Evolutionary conservation across 345 rosid genomes (phyloP).

Genomic region (Boechera divaricarpa): DNA sequence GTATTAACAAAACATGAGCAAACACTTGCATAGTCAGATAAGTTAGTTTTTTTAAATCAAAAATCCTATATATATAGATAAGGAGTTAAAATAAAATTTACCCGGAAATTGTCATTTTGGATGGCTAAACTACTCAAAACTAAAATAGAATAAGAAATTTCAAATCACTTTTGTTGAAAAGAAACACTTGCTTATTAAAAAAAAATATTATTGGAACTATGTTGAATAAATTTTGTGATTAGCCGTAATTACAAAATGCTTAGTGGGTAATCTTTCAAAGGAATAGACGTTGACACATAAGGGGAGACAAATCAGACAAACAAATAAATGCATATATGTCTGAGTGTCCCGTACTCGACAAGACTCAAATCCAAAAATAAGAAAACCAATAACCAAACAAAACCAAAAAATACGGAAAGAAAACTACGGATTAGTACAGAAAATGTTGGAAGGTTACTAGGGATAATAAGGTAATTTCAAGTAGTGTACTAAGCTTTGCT

Average conservation of each 20-base stretch:
- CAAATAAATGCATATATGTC: slow-evolving; percentile 37
- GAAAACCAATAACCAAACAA: slow-evolving; percentile 4
- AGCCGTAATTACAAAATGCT: background rate
- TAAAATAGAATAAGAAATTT: background rate
- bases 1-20: background rate
- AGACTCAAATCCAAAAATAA: slow-evolving; percentile 27
- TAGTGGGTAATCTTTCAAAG: background rate
- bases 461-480: slow-evolving; percentile 46
- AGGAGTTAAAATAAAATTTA: no score
- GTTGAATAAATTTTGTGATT: background rate
- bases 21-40: background rate
- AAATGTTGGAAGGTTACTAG: background rate
- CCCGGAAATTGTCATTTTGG: background rate
- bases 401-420: background rate
- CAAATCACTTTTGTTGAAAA: background rate
- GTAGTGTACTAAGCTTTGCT: slow-evolving; percentile 41
- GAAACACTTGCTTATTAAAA: background rate
- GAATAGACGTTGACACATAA: slow-evolving; percentile 28
- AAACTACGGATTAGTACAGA: slow-evolving; percentile 14
- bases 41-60: background rate
- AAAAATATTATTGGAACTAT: no score
- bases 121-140: background rate
- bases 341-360: slow-evolving; percentile 28
- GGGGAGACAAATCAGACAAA: slow-evolving; percentile 22
- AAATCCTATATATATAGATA: background rate